Conservation (phyloP, 768 basidiomycete genomes). For the Russula virescens region DNA sequence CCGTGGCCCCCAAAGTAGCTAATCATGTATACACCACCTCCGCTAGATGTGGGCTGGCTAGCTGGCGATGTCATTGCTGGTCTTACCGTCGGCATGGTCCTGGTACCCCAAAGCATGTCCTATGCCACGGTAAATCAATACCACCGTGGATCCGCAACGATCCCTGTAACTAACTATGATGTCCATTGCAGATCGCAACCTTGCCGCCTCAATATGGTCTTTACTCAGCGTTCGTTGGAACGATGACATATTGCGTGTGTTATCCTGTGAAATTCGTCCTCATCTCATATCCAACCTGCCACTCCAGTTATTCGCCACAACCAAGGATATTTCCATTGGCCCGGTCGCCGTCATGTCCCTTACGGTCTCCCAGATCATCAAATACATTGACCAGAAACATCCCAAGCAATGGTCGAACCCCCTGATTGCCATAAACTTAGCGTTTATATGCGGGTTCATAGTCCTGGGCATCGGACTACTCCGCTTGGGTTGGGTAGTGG, state of each 20-base stretch:
- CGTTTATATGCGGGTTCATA: conserved; percentile 88
- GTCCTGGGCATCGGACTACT: conserved; percentile 85
- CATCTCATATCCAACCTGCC: conserved; percentile 3
- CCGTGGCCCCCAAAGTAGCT: not conserved
- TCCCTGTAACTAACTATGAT: not conserved
- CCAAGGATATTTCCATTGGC: conserved; percentile 98
- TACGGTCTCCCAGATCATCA: conserved; percentile 76
- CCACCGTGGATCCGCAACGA: not conserved
- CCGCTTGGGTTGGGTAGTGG: conserved; percentile 89
- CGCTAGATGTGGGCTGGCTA: conserved; percentile 56
- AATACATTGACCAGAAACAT: conserved; percentile 47
- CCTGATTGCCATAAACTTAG: conserved; percentile 76
- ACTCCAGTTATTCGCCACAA: conserved; percentile 84
- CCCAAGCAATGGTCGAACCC: conserved; percentile 58
- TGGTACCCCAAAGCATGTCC: conserved; percentile 93
- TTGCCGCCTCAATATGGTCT: conserved; percentile 86
- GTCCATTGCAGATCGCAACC: conserved; percentile 61
- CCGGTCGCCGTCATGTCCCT: conserved; percentile 99
- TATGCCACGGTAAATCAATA: conserved; percentile 58
- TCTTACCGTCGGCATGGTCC: conserved; percentile 89
- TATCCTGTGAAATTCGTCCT: not conserved
- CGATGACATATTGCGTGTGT: conserved; percentile 74
- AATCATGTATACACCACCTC: not conserved
- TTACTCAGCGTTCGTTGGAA: conserved; percentile 90
- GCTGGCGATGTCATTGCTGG: conserved; percentile 86